A percentile compares a stretch with the other conserved stretches of the same genome.
Conservation (phyloP, 176 grass and related monocot genomes). For the Hordeum marinum region DNA sequence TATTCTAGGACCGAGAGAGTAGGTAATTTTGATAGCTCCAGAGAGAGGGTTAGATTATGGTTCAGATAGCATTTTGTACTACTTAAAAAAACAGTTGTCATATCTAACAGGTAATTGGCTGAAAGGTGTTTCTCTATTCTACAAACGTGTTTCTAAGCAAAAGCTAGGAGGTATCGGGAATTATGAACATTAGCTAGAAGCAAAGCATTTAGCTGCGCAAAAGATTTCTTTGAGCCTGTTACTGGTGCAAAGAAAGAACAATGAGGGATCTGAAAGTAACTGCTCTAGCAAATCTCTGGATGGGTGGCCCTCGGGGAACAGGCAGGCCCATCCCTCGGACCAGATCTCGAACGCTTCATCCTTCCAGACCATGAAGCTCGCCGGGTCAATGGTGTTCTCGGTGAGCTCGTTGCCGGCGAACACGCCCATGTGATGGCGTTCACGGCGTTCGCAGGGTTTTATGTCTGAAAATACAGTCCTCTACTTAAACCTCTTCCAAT, state of each 20-base stretch:
- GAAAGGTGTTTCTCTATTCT: too few species aligned
- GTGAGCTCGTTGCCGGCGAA: conserved; percentile 73
- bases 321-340: conserved; percentile 49
- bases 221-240: not conserved
- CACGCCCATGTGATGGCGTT: conserved; percentile 82
- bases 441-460: conserved; percentile 21
- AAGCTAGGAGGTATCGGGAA: too few species aligned
- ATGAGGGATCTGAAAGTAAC: conserved; percentile 16
- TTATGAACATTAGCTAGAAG: too few species aligned
- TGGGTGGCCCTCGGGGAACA: conserved; percentile 55
- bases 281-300: conserved; percentile 61
- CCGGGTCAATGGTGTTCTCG: conserved; percentile 53
- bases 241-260: not conserved
- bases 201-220: too few species aligned
- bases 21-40: too few species aligned
- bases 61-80: too few species aligned
- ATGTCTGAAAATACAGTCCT: not conserved
- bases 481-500: not conserved
- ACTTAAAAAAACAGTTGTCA: too few species aligned
- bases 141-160: too few species aligned
- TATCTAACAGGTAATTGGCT: too few species aligned
- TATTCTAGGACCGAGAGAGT: too few species aligned
- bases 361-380: conserved; percentile 84
- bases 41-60: too few species aligned
- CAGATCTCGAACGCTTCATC: conserved; percentile 85